Evolutionary conservation across 139 green algal species (phyloP).

Genomic region (Tetratostichococcus sp.): DNA sequence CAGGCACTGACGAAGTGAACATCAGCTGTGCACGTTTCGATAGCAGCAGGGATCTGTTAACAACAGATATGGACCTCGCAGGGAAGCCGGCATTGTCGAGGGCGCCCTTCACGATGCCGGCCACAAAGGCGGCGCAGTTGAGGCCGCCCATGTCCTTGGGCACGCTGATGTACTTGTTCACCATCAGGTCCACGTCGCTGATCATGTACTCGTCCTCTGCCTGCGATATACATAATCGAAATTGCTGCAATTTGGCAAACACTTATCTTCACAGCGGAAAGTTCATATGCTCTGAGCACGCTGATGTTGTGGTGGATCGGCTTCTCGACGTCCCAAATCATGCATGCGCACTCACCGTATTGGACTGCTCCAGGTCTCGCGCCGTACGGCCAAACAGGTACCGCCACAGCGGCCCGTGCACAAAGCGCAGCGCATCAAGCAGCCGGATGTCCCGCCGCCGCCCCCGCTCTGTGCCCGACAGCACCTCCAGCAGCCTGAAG

Average conservation of each 20-base stretch:
- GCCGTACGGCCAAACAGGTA: slow-evolving; percentile 90
- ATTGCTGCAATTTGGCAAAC: no score
- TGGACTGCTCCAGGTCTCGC: slow-evolving; percentile 93
- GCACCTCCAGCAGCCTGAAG: slow-evolving; percentile 79
- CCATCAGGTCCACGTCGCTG: slow-evolving; percentile 81
- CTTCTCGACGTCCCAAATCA: no score
- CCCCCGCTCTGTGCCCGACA: slow-evolving; percentile 74
- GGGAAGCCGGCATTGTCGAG: slow-evolving; percentile 88
- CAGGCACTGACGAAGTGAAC: no score
- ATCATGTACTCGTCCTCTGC: slow-evolving; percentile 56
- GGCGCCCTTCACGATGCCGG: slow-evolving; percentile 88
- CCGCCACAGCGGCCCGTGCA: slow-evolving; percentile 88
- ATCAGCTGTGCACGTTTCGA: no score
- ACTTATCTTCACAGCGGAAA: no score
- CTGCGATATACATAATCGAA: slow-evolving; percentile 20
- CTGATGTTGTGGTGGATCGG: no score
- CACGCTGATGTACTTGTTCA: slow-evolving; percentile 89
- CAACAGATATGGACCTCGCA: no score
- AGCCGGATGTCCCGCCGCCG: slow-evolving; percentile 63
- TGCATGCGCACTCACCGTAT: slow-evolving; percentile 47
- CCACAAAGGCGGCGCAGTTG: slow-evolving; percentile 85
- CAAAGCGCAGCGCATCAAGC: slow-evolving; percentile 87
- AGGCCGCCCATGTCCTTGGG: slow-evolving; percentile 86
- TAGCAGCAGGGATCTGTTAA: no score
- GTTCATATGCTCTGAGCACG: no score